These are phyloP conservation scores for Plasmodium knowlesi DNA, from an alignment of 169 alveolate species.

Conservation along the genomic window DNA sequence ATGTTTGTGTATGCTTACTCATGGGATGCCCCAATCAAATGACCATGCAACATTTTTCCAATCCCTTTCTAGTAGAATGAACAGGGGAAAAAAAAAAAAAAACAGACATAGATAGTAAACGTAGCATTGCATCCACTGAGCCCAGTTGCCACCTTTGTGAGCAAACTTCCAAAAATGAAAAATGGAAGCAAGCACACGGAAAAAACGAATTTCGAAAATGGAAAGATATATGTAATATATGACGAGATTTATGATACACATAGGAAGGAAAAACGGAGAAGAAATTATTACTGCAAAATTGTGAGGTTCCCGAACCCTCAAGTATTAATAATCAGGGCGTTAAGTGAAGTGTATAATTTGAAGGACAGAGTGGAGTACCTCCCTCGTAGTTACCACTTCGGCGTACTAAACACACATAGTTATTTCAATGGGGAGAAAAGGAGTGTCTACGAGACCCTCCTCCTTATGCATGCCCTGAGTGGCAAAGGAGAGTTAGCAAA, in stretches of 20 bases:
- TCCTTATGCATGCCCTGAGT: constrained; percentile 29
- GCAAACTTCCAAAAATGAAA: not conserved
- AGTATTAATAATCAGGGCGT: constrained; percentile 47
- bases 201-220: constrained; percentile 5
- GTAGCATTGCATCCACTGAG: not conserved
- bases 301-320: constrained; percentile 47
- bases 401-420: constrained; percentile 30
- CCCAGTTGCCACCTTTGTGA: not conserved
- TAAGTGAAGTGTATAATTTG: constrained; percentile 56
- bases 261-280: constrained; percentile 30
- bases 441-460: constrained; percentile 63
- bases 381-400: constrained; percentile 23
- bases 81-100: constrained; percentile 8
- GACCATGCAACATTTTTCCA: not conserved
- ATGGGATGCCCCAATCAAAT: not conserved
- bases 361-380: constrained; percentile 37
- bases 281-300: constrained; percentile 29
- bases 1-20: not conserved
- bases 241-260: constrained; percentile 66
- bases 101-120: not conserved
- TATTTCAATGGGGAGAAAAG: constrained; percentile 58
- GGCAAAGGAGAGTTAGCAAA: not conserved
- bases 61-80: not conserved
- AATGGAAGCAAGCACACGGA: constrained; percentile 7
- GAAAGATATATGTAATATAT: constrained; percentile 48